phyloP scores from a whole-genome alignment of 371 early-diverging fungal species.

The Batkoa obscura region DNA sequence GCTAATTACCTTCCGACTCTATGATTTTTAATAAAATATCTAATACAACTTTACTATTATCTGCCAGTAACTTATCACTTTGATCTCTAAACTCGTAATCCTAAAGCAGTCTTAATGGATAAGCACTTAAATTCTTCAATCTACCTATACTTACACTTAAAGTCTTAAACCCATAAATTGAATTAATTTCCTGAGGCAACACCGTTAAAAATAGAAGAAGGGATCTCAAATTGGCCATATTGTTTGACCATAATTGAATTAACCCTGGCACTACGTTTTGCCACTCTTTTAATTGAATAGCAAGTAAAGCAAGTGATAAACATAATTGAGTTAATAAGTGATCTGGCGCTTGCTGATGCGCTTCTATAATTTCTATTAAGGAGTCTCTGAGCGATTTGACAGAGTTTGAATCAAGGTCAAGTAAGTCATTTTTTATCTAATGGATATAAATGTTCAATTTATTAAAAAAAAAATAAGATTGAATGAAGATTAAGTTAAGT shows the following conservation, averaged over 20 bases:
- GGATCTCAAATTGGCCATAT: slow-evolving; percentile 28
- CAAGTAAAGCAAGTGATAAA: slow-evolving; percentile 64
- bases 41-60: slow-evolving; percentile 38
- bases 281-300: slow-evolving; percentile 72
- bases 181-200: slow-evolving; percentile 73
- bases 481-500: neutral
- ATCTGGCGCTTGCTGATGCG: slow-evolving; percentile 29
- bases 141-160: neutral
- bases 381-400: slow-evolving; percentile 59
- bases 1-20: slow-evolving; percentile 34
- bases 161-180: slow-evolving; percentile 25
- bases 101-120: slow-evolving; percentile 15
- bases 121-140: neutral
- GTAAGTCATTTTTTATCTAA: slow-evolving; percentile 58
- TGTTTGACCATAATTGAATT: slow-evolving; percentile 32
- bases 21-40: slow-evolving; percentile 38
- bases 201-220: slow-evolving; percentile 64
- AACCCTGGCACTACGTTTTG: slow-evolving; percentile 49
- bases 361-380: slow-evolving; percentile 35
- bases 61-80: slow-evolving; percentile 33
- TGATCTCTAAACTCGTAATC: slow-evolving; percentile 37
- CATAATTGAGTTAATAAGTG: slow-evolving; percentile 62
- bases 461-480: neutral
- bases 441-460: neutral
- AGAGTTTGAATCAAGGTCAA: slow-evolving; percentile 43